Conservation (phyloP, 306 rosid species). For the Prunus mume region DNA sequence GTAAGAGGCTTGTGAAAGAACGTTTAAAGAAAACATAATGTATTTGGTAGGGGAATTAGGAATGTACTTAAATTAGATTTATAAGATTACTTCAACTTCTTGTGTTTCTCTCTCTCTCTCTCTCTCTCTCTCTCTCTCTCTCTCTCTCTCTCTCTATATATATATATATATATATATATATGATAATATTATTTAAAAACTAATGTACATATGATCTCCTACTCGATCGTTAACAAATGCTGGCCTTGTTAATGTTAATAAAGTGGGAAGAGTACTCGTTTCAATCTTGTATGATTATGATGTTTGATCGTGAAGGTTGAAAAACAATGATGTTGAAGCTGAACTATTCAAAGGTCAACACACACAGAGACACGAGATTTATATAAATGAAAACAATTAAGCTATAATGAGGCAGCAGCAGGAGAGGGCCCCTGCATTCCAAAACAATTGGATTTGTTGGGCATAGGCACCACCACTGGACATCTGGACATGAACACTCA, state of each 20-base stretch:
- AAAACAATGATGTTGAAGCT: background rate
- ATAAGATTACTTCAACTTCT: background rate
- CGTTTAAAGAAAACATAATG: background rate
- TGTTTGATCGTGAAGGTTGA: background rate
- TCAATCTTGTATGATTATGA: background rate
- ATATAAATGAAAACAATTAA: background rate
- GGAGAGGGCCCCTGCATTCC: too few relatives aligned
- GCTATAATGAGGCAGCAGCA: too few relatives aligned
- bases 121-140: too few relatives aligned
- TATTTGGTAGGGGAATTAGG: conserved; percentile 3
- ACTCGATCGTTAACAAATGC: too few relatives aligned
- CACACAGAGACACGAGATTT: background rate
- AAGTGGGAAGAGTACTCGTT: background rate
- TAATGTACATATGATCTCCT: too few relatives aligned
- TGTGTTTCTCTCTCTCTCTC: background rate
- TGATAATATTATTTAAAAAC: background rate
- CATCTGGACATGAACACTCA: background rate
- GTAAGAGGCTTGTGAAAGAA: conserved; percentile 14
- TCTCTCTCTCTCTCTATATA: too few relatives aligned
- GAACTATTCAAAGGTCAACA: background rate
- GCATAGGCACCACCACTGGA: background rate
- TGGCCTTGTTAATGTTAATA: background rate
- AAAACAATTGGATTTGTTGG: background rate
- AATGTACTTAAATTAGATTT: background rate
- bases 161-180: background rate